Percentiles rank a stretch among this genome's conserved stretches.
phyloP scores from a whole-genome alignment of 768 basidiomycete genomes.

The Cytidiella melzeri region DNA sequence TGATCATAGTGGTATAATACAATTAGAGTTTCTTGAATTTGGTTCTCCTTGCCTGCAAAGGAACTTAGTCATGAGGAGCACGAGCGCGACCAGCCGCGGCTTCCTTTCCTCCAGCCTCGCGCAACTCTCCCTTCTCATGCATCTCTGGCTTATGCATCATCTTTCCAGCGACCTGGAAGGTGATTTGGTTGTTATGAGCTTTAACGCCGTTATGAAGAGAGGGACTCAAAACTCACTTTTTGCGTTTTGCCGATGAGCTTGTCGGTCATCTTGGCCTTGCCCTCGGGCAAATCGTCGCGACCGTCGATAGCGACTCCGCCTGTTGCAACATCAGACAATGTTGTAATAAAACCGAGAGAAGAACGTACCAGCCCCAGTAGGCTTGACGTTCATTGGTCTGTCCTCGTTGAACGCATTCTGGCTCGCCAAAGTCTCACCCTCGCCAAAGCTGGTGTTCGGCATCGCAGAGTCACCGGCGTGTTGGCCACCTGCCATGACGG shows the following conservation, averaged over 20 bases:
- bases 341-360: not conserved
- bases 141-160: constrained; percentile 38
- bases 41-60: too few species aligned
- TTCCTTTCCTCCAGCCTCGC: constrained; percentile 46
- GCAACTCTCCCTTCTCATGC: constrained; percentile 52
- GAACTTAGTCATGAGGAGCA: constrained; percentile 37
- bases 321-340: constrained; percentile 1
- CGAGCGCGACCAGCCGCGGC: constrained; percentile 36
- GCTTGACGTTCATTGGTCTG: constrained; percentile 32
- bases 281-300: constrained; percentile 28
- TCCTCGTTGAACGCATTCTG: constrained; percentile 6
- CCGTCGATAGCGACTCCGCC: constrained; percentile 34
- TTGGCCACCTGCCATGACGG: constrained; percentile 20
- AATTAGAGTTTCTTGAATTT: too few species aligned
- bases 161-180: constrained; percentile 44
- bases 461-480: constrained; percentile 2
- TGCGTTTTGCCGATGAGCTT: constrained; percentile 55
- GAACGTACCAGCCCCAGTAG: constrained; percentile 27
- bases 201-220: not conserved
- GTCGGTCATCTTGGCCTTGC: constrained; percentile 41
- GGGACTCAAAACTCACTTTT: constrained; percentile 43
- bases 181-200: not conserved
- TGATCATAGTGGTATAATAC: too few species aligned
- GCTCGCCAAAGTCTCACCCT: not conserved
- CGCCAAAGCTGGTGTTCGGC: not conserved